Evolutionary conservation across 768 basidiomycete genomes (phyloP).

Genomic region (Pleurotus platypus): DNA sequence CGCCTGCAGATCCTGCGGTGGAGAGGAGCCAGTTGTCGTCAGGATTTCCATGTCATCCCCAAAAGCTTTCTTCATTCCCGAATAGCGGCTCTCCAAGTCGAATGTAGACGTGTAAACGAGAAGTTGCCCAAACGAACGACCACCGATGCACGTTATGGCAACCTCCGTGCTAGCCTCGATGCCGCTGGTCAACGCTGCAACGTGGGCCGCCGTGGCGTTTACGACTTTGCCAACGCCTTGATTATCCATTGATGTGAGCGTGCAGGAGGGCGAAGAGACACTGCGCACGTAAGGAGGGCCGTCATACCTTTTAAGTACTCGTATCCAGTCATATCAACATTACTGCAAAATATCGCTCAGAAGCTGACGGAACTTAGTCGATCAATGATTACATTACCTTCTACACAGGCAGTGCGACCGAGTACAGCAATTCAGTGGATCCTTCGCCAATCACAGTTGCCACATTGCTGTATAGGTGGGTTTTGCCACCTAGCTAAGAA

Average conservation of each 20-base stretch:
- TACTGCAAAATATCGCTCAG: too few species aligned
- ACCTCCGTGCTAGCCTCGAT: conserved; percentile 7
- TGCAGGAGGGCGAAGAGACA: too few species aligned
- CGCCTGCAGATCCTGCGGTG: neutral
- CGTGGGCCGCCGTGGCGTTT: conserved; percentile 1
- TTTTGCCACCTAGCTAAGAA: too few species aligned
- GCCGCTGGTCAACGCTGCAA: conserved; percentile 5
- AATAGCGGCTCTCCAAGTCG: conserved; percentile 2
- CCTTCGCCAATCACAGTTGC: too few species aligned
- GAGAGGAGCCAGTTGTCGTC: neutral
- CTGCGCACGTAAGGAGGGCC: too few species aligned
- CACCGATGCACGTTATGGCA: conserved; percentile 1
- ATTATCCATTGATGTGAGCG: neutral
- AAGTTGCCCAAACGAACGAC: neutral
- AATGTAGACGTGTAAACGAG: neutral
- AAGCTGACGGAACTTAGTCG: too few species aligned
- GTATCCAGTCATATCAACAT: too few species aligned
- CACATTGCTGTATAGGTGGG: too few species aligned
- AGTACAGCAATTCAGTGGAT: too few species aligned
- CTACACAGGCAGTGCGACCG: too few species aligned
- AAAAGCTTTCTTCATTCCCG: conserved; percentile 5
- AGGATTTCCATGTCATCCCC: conserved; percentile 6
- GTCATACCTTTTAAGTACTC: too few species aligned
- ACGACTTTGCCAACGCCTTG: neutral
- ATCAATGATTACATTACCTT: too few species aligned